Base-by-base conservation (phyloP, 306 rosid species). In the Vicia faba region DNA sequence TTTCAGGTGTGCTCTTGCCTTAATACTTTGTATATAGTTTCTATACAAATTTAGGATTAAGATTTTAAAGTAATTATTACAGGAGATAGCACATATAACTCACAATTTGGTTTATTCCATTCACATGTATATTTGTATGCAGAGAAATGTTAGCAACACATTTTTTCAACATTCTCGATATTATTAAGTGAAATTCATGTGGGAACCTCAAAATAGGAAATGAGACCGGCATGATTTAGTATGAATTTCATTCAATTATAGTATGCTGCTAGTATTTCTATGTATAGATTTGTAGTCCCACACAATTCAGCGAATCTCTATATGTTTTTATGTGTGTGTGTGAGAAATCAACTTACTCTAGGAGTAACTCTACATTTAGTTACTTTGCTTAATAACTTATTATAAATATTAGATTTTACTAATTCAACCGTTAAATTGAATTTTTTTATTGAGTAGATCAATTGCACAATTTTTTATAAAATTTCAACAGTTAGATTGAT, bases 1-100 rank as follows among this genome's bases (percentile, higher is more conserved):
- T 92, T 79, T 89, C 98, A 84, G 98, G 96, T 92, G 64, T 72
- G 59, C 76, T 69, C 61, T 77, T 72, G 69, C 71, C 64, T 70
- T 66, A 23, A 67, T 71, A 12, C 8, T 8, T 74, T 65, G 62
- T 9, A 41, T 40, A 36, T 23, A 45, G 20, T 51, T 28, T 77
- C 18, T 53, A 8, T 40, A 9, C 43, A 33, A 3, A 26, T 40
- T 33, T 48, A 4, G 18, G 53, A 48, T 8, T 18, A 48, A 1
- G 11, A 45, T 45, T 45, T 45, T 14, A 45, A 45, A 45, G 51
- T 16, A 14, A 18, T 70, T 53, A 33, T 51, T 60, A 41, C 18
- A 12, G 28, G 69, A 64, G 59, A 44, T 31, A 75, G 64, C 54
- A 36, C 49, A 57, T 20, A 46, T 39, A 59, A 16, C 35, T 29